A percentile compares a stretch with the other conserved stretches of the same genome.
Evolutionary conservation across 805 yeast species (phyloP).

Genomic region (Vanderwaltozyma yarrowii): DNA sequence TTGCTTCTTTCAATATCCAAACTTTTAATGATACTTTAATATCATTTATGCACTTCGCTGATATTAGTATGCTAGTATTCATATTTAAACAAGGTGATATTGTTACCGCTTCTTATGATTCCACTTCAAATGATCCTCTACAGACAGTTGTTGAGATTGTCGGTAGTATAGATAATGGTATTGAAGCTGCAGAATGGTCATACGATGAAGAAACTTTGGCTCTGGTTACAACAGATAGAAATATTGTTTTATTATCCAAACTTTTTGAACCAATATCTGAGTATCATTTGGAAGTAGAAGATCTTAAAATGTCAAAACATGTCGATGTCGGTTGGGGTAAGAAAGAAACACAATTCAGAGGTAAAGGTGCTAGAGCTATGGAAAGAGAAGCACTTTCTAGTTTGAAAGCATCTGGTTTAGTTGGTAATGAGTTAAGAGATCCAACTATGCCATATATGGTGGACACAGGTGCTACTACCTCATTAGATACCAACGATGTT

Average conservation of each 20-base stretch:
- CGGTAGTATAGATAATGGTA: conserved; percentile 73
- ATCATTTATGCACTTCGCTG: conserved; percentile 60
- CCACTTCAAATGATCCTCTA: conserved; percentile 34
- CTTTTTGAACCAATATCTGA: conserved; percentile 74
- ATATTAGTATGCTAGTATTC: conserved; percentile 52
- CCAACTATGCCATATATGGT: conserved; percentile 75
- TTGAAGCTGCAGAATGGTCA: conserved; percentile 73
- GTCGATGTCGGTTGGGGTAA: conserved; percentile 99
- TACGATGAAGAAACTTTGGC: conserved; percentile 83
- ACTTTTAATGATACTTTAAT: conserved; percentile 35
- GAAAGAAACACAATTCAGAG: conserved; percentile 91
- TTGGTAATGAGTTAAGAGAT: conserved; percentile 62
- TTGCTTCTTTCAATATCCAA: conserved; percentile 52
- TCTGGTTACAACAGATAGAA: conserved; percentile 51
- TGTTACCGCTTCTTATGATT: conserved; percentile 50
- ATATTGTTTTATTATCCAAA: conserved; percentile 58
- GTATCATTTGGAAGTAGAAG: conserved; percentile 44
- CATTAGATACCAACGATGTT: conserved; percentile 39
- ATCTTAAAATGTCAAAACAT: conserved; percentile 62
- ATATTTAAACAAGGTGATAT: conserved; percentile 73
- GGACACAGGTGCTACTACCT: conserved; percentile 57
- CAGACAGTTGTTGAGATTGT: conserved; percentile 57
- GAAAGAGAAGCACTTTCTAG: conserved; percentile 51
- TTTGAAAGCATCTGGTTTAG: conserved; percentile 47
- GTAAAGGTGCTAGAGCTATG: conserved; percentile 75